Evolutionary conservation across 1,139 yeast species (phyloP), one percentile per base, ranked within the genome.

Genomic region (Lodderomyces orthopsilosis): DNA sequence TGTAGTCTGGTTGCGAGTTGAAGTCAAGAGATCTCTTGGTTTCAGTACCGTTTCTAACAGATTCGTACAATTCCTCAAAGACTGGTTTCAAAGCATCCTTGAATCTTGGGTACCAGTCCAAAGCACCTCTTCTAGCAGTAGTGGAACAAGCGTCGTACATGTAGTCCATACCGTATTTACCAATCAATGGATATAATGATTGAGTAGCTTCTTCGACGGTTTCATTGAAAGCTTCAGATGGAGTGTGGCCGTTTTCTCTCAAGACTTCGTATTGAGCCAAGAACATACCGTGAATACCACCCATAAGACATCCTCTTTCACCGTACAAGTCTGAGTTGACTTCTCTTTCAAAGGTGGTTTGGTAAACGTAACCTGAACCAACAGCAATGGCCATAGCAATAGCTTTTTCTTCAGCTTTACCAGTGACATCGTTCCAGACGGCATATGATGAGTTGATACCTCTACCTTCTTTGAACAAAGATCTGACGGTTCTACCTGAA

Each of bases 221-320:
- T 82, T 93, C 98, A 75, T 93, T 93, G 91, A 93, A 93, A 63
- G 98, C 98, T 81, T 93, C 98, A 53, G 97, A 89, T 77, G 98
- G 98, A 57, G 97, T 80, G 85, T 93, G 98, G 57, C 98, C 98
- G 68, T 94, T 90, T 81, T 91, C 98, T 81, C 98, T 91, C 72
- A 93, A 85, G 54, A 93, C 98, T 76, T 93, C 98, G 83, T 93
- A 93, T 80, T 93, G 98, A 61, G 98, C 98, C 66, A 93, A 83
- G 91, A 93, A 93, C 98, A 93, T 93, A 81, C 98, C 98, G 81
- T 93, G 98, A 81, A 93, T 91, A 83, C 98, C 98, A 70, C 98
- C 98, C 98, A 93, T 93, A 63, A 93, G 82, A 79, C 98, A 91
- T 68, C 98, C 98, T 83, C 98, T 90, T 82, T 93, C 98, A 78